Evolutionary conservation across 306 rosid species (phyloP), one percentile per base, ranked within the genome.

Genomic region (Vicia faba): DNA sequence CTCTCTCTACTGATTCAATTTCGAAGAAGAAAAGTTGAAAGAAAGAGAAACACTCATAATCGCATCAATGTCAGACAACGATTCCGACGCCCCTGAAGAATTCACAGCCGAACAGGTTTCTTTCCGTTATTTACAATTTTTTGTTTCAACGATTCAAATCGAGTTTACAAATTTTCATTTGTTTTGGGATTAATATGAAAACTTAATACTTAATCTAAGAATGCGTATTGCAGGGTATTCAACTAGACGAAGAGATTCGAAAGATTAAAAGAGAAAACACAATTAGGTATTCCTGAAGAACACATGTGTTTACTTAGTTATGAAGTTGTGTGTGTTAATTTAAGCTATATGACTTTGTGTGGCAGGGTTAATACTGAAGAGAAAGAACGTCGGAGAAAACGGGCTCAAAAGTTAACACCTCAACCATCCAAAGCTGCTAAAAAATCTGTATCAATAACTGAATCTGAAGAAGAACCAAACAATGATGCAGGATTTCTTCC

Each of bases 21-120:
- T 33, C 61, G 19, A 40, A 60, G 43, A 2, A 25, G 55, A 46
- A 45, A 31, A 44, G 11, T 8, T 15, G 14, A 20, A 5, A 6
- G 55, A 11, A 16, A 40, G 54, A 55, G 35, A 18, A 15, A 51
- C 15, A 51, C 20, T 65, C 36, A 23, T 44, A 57, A 18, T 12
- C 38, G 56, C 60, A 81, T 28, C 65, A 11, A 81, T 88, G 95
- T 84, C 87, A 71, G 83, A 55, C 14, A 55, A 68, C 62, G 87
- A 88, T 25, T 91, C 87, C 3, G 95, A 91, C 28, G 84, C 85
- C 20, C 97, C 97, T 8, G 97, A 91, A 76, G 97, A 91, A 69
- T 74, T 91, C 76, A 86, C 98, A 11, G 89, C 91, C 4, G 89
- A 77, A 57, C 85, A 81, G 84, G 84, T 81, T 1, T 55, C 10